Evolutionary conservation across 371 early-diverging fungal genomes (phyloP), one percentile per base, ranked within the genome.

Genomic region (Actinomortierella ambigua): DNA sequence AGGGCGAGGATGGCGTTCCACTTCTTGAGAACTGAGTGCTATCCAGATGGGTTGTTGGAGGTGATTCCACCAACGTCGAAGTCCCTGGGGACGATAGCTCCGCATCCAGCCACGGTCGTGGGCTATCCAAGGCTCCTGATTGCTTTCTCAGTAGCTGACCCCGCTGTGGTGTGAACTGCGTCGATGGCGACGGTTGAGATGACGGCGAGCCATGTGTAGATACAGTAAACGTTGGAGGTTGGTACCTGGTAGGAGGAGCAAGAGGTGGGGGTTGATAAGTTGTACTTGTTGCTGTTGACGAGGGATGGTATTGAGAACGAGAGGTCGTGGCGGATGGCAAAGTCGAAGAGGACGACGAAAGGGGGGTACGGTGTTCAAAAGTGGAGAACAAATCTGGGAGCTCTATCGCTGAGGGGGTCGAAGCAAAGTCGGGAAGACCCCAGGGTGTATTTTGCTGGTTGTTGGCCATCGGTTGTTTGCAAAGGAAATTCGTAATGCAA

Each of bases 191-290:
- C 7, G 34, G 11, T 11, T 6, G 34, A 11, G 34, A 34, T 34
- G 34, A n/a, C n/a, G n/a, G n/a, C n/a, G n/a, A 34, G 11, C 11
- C 11, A 34, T 34, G 34, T 34, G 7, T 11, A 34, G 34, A 11
- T 11, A 34, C 34, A 4, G 34, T 4, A 34, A 34, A 34, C 11
- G 34, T 34, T 11, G 34, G 34, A 34, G 34, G 34, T 6, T 4
- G 11, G 11, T 34, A 34, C 34, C 34, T 34, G 27, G 55, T 51
- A 47, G 68, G 59, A 6, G 59, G 63, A 11, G n/a, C n/a, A n/a
- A n/a, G n/a, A n/a, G n/a, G n/a, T n/a, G n/a, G n/a, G n/a, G 69
- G 63, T 41, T 69, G 64, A 20, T 69, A 63, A 17, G 59, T 40
- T 9, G 54, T 42, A 8, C 5, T 41, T 8, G 34, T 8, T 20